Evolutionary conservation across 2,329 filamentous ascomycete genomes (phyloP).

Genomic region (Diaporthe ampelina): DNA sequence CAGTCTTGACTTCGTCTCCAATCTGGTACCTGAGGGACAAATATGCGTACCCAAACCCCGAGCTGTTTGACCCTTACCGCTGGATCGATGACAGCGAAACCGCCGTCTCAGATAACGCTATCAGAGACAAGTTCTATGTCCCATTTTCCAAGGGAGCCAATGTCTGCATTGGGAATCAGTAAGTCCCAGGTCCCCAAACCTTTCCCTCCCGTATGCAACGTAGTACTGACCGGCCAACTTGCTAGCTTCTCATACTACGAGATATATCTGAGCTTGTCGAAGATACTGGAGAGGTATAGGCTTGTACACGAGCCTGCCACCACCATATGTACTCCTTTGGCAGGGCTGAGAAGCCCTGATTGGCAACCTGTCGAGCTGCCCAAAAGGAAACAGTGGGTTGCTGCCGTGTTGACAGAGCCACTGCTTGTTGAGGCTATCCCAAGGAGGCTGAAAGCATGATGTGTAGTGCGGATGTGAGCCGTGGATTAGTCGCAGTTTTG

Average conservation of each 20-base stretch:
- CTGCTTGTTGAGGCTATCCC: not conserved
- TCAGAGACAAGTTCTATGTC: slow-evolving; percentile 48
- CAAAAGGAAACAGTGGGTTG: slow-evolving; percentile 45
- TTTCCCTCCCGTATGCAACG: not conserved
- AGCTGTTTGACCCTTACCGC: slow-evolving; percentile 47
- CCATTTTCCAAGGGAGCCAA: slow-evolving; percentile 49
- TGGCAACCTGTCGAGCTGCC: slow-evolving; percentile 44
- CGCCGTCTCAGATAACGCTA: slow-evolving; percentile 37
- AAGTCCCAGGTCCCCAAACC: slow-evolving; percentile 33
- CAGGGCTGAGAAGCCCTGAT: slow-evolving; percentile 12
- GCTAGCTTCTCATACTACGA: slow-evolving; percentile 37
- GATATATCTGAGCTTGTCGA: slow-evolving; percentile 17
- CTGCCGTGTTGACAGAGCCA: slow-evolving; percentile 40
- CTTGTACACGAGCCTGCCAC: not conserved
- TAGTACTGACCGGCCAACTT: not conserved
- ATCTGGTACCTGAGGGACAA: slow-evolving; percentile 50
- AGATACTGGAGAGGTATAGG: slow-evolving; percentile 21
- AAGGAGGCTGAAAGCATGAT: not conserved
- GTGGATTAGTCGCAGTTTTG: too few species aligned
- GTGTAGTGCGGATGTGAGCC: too few species aligned
- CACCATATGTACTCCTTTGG: slow-evolving; percentile 7
- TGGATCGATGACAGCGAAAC: slow-evolving; percentile 41
- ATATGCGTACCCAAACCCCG: slow-evolving; percentile 46
- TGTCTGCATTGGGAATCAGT: slow-evolving; percentile 49
- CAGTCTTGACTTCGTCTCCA: slow-evolving; percentile 48